A percentile compares a stretch with the other conserved stretches of the same genome.
Conservation (phyloP, 768 basidiomycete species). For the Cystofilobasidium bisporidii region DNA sequence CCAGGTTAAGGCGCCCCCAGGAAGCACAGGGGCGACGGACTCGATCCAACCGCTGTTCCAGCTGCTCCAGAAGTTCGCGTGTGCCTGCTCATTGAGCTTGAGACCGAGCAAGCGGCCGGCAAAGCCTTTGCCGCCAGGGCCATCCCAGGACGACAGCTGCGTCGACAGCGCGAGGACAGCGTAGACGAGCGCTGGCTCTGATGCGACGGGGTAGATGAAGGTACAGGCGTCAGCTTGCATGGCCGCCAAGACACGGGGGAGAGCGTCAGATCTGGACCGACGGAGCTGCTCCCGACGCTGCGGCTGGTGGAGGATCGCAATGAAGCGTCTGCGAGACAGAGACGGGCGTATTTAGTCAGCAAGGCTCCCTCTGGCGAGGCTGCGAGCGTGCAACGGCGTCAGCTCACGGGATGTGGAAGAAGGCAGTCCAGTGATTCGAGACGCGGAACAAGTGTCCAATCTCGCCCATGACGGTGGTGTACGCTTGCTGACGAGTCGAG, state of each 20-base stretch:
- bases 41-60: slow-evolving; percentile 27
- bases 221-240: neutral
- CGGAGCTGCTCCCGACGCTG: slow-evolving; percentile 15
- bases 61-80: slow-evolving; percentile 21
- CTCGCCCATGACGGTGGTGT: slow-evolving; percentile 4
- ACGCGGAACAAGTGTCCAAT: slow-evolving; percentile 13
- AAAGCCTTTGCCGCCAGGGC: slow-evolving; percentile 13
- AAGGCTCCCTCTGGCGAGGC: neutral
- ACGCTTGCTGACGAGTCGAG: neutral
- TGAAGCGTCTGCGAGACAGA: slow-evolving; percentile 8
- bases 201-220: neutral
- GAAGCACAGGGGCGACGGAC: neutral
- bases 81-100: slow-evolving; percentile 23
- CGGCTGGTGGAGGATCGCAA: slow-evolving; percentile 22
- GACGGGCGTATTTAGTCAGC: slow-evolving; percentile 4
- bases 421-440: slow-evolving; percentile 14
- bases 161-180: slow-evolving; percentile 21
- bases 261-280: no score
- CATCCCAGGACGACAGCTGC: slow-evolving; percentile 24
- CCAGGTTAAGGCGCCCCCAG: no score
- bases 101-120: slow-evolving; percentile 19
- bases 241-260: no score
- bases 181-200: slow-evolving; percentile 25
- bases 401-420: slow-evolving; percentile 2
- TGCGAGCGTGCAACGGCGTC: no score